A percentile compares a stretch with the other conserved stretches of the same genome.
phyloP scores from a whole-genome alignment of 2,329 filamentous ascomycete genomes.

The Tolypocladium paradoxum region DNA sequence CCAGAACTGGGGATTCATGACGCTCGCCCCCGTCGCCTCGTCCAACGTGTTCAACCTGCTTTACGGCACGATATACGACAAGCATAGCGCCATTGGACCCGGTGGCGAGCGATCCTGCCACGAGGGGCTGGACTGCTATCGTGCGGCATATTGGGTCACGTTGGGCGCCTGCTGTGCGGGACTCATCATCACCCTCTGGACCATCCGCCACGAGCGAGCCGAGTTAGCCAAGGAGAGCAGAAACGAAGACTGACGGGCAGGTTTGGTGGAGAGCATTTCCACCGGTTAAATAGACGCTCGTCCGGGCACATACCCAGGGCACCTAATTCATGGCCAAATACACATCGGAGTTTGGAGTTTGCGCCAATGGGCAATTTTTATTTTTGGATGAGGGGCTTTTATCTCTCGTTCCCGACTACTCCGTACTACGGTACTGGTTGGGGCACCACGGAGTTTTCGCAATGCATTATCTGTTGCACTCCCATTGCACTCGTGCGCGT shows the following conservation, averaged over 20 bases:
- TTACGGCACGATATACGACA: conserved; percentile 77
- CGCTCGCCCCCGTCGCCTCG: conserved; percentile 72
- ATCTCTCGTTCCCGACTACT: too few relatives aligned
- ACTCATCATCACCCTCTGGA: conserved; percentile 57
- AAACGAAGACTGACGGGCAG: conserved; percentile 10
- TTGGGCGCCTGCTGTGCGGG: conserved; percentile 60
- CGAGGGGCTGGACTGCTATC: conserved; percentile 73
- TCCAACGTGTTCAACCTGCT: conserved; percentile 90
- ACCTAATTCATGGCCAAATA: neutral
- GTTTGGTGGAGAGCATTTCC: too few relatives aligned
- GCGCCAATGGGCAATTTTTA: neutral
- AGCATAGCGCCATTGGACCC: conserved; percentile 58
- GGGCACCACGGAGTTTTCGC: neutral
- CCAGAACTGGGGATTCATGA: conserved; percentile 97
- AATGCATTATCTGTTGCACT: neutral
- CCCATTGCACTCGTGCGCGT: neutral
- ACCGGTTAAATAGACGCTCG: neutral
- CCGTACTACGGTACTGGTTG: too few relatives aligned
- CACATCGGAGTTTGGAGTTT: neutral
- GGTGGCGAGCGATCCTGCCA: conserved; percentile 64
- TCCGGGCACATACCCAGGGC: too few relatives aligned
- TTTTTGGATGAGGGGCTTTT: neutral
- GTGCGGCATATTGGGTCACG: conserved; percentile 69
- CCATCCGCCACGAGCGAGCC: conserved; percentile 49
- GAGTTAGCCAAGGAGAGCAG: conserved; percentile 26